phyloP scores from a whole-genome alignment of 1,139 yeast genomes.

The Meyerozyma athensensis region DNA sequence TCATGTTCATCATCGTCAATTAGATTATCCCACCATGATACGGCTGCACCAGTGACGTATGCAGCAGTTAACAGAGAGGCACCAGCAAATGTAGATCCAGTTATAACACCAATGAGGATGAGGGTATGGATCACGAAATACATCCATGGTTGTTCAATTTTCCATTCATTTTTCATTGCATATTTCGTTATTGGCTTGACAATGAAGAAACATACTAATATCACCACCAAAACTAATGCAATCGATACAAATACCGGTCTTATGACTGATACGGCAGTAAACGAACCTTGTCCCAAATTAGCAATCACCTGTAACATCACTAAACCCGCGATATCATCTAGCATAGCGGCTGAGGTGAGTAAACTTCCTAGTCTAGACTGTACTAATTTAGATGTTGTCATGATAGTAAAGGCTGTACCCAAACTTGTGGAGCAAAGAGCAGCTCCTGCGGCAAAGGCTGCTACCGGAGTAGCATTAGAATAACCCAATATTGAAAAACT shows the following conservation, averaged over 20 bases:
- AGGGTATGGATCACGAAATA: conserved; percentile 1
- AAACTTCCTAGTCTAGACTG: neutral
- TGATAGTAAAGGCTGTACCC: conserved; percentile 1
- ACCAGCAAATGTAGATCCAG: conserved; percentile 2
- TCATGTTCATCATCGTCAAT: neutral
- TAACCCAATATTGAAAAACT: conserved; percentile 2
- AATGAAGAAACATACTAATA: neutral
- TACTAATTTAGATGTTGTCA: neutral
- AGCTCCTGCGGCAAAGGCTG: conserved; percentile 3
- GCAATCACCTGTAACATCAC: conserved; percentile 2
- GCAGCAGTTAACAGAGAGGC: conserved; percentile 3
- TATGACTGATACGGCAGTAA: neutral
- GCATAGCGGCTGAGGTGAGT: neutral
- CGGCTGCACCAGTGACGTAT: conserved; percentile 1
- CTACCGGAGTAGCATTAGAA: conserved; percentile 2
- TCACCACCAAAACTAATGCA: neutral
- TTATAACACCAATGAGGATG: neutral
- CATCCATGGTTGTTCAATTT: neutral
- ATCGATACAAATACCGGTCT: neutral
- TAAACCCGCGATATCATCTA: conserved; percentile 2
- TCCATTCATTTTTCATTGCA: neutral
- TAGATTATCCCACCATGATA: conserved; percentile 3
- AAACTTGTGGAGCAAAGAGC: conserved; percentile 2
- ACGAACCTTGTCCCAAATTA: neutral
- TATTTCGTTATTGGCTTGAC: neutral